Evolutionary conservation across 2,329 filamentous ascomycete species (phyloP).

Genomic region (Penicillium capsulatum): DNA sequence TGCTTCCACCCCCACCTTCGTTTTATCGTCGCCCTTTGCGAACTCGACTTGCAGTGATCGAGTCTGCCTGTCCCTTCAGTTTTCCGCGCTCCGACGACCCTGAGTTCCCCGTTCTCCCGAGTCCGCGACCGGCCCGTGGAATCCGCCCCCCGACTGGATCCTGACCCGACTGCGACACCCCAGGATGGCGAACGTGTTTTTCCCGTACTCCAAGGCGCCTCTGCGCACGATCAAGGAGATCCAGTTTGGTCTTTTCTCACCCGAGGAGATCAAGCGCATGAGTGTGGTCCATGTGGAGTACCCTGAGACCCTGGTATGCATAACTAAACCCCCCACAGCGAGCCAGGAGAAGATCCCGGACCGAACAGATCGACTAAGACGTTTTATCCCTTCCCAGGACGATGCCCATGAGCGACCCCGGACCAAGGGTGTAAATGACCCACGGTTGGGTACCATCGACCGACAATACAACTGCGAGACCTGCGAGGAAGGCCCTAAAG

Average conservation of each 20-base stretch:
- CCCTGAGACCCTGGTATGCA: conserved; percentile 84
- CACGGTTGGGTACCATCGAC: conserved; percentile 93
- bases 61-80: conserved; percentile 15
- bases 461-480: conserved; percentile 93
- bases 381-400: conserved; percentile 50
- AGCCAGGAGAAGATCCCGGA: too few relatives aligned
- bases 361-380: conserved; percentile 4
- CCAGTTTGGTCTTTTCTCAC: conserved; percentile 95
- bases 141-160: conserved; percentile 12
- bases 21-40: conserved; percentile 30
- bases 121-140: conserved; percentile 10
- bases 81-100: conserved; percentile 16
- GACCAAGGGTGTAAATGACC: conserved; percentile 89
- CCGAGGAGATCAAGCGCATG: conserved; percentile 99
- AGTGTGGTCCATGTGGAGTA: conserved; percentile 94
- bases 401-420: conserved; percentile 88
- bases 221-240: conserved; percentile 98
- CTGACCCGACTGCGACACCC: conserved; percentile 28
- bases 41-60: conserved; percentile 10
- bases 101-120: conserved; percentile 14
- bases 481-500: conserved; percentile 89
- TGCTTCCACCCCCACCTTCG: conserved; percentile 29
- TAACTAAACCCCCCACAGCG: too few relatives aligned
- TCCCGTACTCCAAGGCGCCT: conserved; percentile 87
- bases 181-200: conserved; percentile 88